Evolutionary conservation across 2,329 filamentous ascomycete species (phyloP).

Genomic region (Talaromyces sp.): DNA sequence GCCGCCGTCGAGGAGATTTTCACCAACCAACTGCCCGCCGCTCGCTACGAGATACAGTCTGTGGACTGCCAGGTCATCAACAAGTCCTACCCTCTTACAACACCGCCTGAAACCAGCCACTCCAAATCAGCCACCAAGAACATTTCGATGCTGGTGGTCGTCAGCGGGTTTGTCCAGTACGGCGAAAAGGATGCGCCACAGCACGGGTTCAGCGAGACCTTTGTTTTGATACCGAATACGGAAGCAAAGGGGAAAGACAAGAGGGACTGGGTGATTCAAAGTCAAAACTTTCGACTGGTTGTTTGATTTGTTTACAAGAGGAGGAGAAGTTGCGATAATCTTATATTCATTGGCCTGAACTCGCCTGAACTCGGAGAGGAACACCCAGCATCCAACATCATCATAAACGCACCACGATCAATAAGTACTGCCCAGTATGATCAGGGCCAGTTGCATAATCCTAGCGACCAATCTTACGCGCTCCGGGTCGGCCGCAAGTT

Average conservation of each 20-base stretch:
- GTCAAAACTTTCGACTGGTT: conserved; percentile 63
- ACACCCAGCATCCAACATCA: background rate
- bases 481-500: conserved; percentile 52
- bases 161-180: conserved; percentile 67
- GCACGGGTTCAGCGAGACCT: conserved; percentile 71
- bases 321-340: background rate
- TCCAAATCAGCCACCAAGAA: conserved; percentile 48
- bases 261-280: conserved; percentile 62
- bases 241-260: conserved; percentile 48
- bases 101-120: conserved; percentile 23
- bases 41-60: conserved; percentile 68
- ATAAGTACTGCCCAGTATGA: background rate
- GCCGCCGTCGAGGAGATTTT: conserved; percentile 64
- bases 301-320: conserved; percentile 26
- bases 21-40: conserved; percentile 56
- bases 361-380: background rate
- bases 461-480: conserved; percentile 12
- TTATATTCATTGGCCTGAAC: background rate
- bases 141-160: conserved; percentile 66
- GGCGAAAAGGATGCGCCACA: conserved; percentile 59
- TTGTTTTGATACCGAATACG: conserved; percentile 74
- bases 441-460: background rate
- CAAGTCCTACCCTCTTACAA: conserved; percentile 57
- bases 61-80: conserved; percentile 77
- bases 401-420: background rate